Percentiles rank a stretch among this genome's conserved stretches.
Conservation (phyloP, 2,329 filamentous ascomycete genomes). For the Samsoniella hepiali region DNA sequence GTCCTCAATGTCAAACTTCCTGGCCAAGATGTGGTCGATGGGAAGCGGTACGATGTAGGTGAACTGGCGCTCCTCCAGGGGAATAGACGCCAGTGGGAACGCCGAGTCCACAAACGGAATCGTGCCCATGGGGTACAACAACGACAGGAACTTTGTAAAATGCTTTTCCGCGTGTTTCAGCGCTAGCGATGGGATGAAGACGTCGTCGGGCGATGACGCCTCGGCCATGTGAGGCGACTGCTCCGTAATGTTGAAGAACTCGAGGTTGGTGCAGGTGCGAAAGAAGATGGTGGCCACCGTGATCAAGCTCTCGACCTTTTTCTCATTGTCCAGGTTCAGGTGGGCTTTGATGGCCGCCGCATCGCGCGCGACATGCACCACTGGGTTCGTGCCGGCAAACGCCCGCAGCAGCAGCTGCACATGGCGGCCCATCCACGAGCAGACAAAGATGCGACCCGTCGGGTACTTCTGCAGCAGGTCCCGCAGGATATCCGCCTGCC, state of each 20-base stretch:
- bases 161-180: slow-evolving; percentile 66
- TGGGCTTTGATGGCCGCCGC: slow-evolving; percentile 61
- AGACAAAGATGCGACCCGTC: slow-evolving; percentile 65
- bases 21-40: slow-evolving; percentile 52
- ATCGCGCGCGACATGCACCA: slow-evolving; percentile 68
- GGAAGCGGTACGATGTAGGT: slow-evolving; percentile 66
- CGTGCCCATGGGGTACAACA: slow-evolving; percentile 52
- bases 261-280: slow-evolving; percentile 66
- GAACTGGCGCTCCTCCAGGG: slow-evolving; percentile 57
- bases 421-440: slow-evolving; percentile 65
- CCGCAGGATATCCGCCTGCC: slow-evolving; percentile 60
- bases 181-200: slow-evolving; percentile 59
- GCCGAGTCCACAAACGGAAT: slow-evolving; percentile 60
- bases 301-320: slow-evolving; percentile 57
- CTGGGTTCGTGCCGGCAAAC: slow-evolving; percentile 62
- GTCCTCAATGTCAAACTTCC: slow-evolving; percentile 43
- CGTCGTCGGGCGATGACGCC: slow-evolving; percentile 29
- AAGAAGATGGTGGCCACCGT: slow-evolving; percentile 57
- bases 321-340: slow-evolving; percentile 52
- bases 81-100: slow-evolving; percentile 61
- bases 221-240: slow-evolving; percentile 25
- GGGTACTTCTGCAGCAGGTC: slow-evolving; percentile 57
- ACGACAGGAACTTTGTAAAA: slow-evolving; percentile 65
- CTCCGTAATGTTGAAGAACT: slow-evolving; percentile 74
- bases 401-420: slow-evolving; percentile 59